Conservation (phyloP, 2,329 filamentous ascomycete genomes). For the Gaeumannomyces sp. region DNA sequence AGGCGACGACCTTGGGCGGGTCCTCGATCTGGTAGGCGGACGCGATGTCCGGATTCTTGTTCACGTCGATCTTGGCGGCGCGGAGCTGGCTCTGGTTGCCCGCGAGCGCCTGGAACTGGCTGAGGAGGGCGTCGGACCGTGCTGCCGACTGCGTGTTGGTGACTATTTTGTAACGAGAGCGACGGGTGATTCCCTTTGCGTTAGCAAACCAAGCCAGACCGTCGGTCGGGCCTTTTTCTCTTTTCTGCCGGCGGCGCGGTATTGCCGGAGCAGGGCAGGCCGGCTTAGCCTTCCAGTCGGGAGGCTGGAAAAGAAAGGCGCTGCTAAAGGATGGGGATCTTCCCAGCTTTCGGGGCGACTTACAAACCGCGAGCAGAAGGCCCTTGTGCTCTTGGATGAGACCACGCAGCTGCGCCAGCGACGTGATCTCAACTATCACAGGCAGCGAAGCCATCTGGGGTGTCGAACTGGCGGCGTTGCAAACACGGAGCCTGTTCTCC, state of each 20-base stretch:
- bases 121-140: constrained; percentile 21
- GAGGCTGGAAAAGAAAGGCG: too few relatives aligned
- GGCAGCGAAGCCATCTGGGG: background rate
- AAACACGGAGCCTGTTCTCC: too few relatives aligned
- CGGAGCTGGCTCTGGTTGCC: constrained; percentile 39
- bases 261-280: too few relatives aligned
- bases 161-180: too few relatives aligned
- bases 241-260: too few relatives aligned
- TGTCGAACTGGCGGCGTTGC: too few relatives aligned
- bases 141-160: too few relatives aligned
- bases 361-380: constrained; percentile 88
- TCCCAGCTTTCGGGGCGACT: constrained; percentile 30
- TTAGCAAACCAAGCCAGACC: too few relatives aligned
- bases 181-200: too few relatives aligned
- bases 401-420: constrained; percentile 56
- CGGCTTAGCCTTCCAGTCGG: too few relatives aligned
- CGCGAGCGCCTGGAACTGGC: background rate
- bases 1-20: constrained; percentile 90
- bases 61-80: constrained; percentile 60
- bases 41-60: constrained; percentile 68
- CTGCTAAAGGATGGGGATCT: too few relatives aligned
- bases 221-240: too few relatives aligned
- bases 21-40: constrained; percentile 65
- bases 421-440: constrained; percentile 27
- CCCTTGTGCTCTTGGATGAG: constrained; percentile 61